A percentile compares a stretch with the other conserved stretches of the same genome.
phyloP scores from a whole-genome alignment of 202 grass and related monocot species.

The Setaria italica region DNA sequence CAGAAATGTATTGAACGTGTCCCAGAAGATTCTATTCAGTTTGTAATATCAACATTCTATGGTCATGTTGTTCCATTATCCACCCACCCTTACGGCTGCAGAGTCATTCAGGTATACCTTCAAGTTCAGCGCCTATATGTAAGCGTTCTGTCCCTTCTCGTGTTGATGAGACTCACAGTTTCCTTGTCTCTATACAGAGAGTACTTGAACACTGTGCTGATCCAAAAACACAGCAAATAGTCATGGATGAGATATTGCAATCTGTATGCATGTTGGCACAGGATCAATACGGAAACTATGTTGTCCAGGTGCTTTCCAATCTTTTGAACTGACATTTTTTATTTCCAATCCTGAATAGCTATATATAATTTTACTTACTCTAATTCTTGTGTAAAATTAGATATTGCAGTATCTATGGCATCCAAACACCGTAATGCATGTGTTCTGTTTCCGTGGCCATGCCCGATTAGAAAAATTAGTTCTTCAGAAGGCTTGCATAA shows the following conservation, averaged over 20 bases:
- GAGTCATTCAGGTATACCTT: constrained; percentile 83
- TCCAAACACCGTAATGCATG: not conserved
- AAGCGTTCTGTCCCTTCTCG: constrained; percentile 4
- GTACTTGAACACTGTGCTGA: constrained; percentile 91
- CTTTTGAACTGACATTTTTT: not conserved
- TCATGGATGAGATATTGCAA: constrained; percentile 89
- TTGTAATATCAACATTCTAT: constrained; percentile 90
- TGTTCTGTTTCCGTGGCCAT: too few relatives aligned
- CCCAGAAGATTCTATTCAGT: constrained; percentile 81
- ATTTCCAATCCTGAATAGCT: not conserved
- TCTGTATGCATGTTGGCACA: constrained; percentile 89
- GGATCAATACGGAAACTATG: constrained; percentile 96
- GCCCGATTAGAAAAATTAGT: too few relatives aligned
- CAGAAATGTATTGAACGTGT: constrained; percentile 98
- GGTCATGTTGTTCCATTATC: constrained; percentile 87
- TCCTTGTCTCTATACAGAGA: constrained; percentile 60
- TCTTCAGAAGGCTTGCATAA: constrained; percentile 1
- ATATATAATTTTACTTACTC: constrained; percentile 11
- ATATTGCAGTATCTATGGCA: not conserved
- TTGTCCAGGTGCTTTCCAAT: constrained; percentile 75
- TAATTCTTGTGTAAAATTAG: constrained; percentile 14
- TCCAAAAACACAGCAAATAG: constrained; percentile 75
- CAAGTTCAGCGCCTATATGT: constrained; percentile 1
- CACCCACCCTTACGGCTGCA: constrained; percentile 93
- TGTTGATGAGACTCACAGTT: constrained; percentile 15